These are phyloP conservation scores for Magnusiomyces paraingens DNA, from an alignment of 1,139 yeast genomes.

Conservation along the genomic window DNA sequence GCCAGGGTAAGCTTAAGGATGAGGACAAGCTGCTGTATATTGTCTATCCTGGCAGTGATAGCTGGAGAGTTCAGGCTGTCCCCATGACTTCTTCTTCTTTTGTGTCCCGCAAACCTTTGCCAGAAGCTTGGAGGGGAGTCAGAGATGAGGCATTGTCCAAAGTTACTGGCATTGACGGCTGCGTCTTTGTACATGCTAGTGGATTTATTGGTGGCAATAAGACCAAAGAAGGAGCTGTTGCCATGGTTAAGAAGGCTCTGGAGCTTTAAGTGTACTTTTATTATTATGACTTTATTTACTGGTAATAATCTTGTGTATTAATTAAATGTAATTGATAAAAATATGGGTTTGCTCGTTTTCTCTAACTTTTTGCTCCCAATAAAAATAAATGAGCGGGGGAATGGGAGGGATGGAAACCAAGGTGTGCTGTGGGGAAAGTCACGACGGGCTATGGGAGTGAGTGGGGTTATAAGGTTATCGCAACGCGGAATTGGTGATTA, in stretches of 20 bases:
- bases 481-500: too few relatives aligned
- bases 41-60: slow-evolving; percentile 63
- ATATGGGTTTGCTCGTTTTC: neutral
- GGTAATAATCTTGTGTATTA: neutral
- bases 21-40: slow-evolving; percentile 66
- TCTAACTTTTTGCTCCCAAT: too few relatives aligned
- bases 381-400: too few relatives aligned
- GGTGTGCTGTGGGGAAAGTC: neutral
- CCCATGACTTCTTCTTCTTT: slow-evolving; percentile 69
- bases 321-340: too few relatives aligned
- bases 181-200: slow-evolving; percentile 90
- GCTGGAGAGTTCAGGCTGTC: slow-evolving; percentile 91
- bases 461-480: too few relatives aligned
- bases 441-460: neutral
- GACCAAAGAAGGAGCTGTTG: slow-evolving; percentile 68
- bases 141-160: slow-evolving; percentile 77
- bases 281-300: neutral
- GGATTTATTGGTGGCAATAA: slow-evolving; percentile 97
- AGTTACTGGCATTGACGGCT: slow-evolving; percentile 70
- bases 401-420: too few relatives aligned
- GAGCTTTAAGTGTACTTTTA: slow-evolving; percentile 24
- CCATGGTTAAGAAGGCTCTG: slow-evolving; percentile 60
- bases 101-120: slow-evolving; percentile 78
- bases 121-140: slow-evolving; percentile 88
- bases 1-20: slow-evolving; percentile 15